These are phyloP conservation scores for Oryza rufipogon DNA, from an alignment of 176 grass and related monocot species.

Conservation along the genomic window DNA sequence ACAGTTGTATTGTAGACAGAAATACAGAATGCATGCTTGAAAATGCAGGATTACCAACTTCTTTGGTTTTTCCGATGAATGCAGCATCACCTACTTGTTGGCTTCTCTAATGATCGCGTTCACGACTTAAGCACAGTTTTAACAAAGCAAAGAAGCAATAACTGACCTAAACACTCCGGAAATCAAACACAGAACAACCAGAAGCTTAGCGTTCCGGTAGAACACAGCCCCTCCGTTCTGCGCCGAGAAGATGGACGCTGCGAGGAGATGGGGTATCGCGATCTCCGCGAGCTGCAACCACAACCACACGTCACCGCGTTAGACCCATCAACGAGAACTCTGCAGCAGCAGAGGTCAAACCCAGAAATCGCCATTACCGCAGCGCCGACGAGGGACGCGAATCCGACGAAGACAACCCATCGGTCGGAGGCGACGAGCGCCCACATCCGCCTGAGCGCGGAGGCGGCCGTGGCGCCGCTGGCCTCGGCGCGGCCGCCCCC, in stretches of 20 bases:
- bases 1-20: neutral
- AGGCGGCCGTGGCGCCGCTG: conserved; percentile 62
- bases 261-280: conserved; percentile 91
- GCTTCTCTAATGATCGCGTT: neutral
- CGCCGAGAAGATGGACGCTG: conserved; percentile 90
- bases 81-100: neutral
- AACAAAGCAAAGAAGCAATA: conserved; percentile 1
- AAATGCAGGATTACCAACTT: neutral
- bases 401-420: conserved; percentile 75
- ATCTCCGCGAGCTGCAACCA: conserved; percentile 85
- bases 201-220: conserved; percentile 80
- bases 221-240: conserved; percentile 77
- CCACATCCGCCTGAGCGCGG: conserved; percentile 84
- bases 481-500: conserved; percentile 44
- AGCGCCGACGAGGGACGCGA: conserved; percentile 70
- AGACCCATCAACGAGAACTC: conserved; percentile 30
- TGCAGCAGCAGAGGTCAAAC: conserved; percentile 1
- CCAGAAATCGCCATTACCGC: conserved; percentile 56
- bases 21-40: neutral
- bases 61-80: neutral
- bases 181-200: conserved; percentile 78
- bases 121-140: neutral
- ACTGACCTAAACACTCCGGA: conserved; percentile 93
- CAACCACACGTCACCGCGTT: neutral
- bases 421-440: conserved; percentile 66